These are phyloP conservation scores for Stephania japonica DNA, from an alignment of 164 flowering plant species.

Conservation along the genomic window DNA sequence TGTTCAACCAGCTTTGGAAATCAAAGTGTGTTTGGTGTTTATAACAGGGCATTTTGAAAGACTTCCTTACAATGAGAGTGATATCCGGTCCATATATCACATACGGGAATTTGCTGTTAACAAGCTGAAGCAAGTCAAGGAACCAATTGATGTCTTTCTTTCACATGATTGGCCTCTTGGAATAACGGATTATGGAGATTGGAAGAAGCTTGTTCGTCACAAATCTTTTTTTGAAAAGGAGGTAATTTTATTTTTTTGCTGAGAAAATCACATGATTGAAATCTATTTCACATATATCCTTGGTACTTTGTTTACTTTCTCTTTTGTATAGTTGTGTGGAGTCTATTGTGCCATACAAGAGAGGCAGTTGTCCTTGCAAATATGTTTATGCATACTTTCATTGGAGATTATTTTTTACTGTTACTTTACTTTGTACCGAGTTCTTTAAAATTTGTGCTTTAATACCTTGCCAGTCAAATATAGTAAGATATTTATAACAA, in stretches of 20 bases:
- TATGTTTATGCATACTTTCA: too few species aligned
- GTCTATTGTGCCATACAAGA: too few species aligned
- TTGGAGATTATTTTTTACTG: too few species aligned
- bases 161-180: conserved; percentile 99
- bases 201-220: conserved; percentile 51
- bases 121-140: conserved; percentile 84
- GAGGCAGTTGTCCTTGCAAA: too few species aligned
- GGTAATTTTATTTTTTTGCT: conserved; percentile 40
- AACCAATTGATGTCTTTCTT: conserved; percentile 84
- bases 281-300: not conserved
- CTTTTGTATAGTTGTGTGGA: not conserved
- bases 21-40: conserved; percentile 16
- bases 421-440: too few species aligned
- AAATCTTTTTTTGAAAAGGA: conserved; percentile 68
- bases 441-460: too few species aligned
- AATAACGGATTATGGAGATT: conserved; percentile 77
- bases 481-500: too few species aligned
- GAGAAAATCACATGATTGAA: not conserved
- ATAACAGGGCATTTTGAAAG: conserved; percentile 84
- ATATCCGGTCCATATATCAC: conserved; percentile 80
- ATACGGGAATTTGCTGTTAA: conserved; percentile 92
- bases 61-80: conserved; percentile 76
- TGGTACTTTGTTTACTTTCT: not conserved
- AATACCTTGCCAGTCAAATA: too few species aligned
- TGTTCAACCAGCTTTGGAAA: not conserved